These are phyloP conservation scores for Puccinia coronata DNA, from an alignment of 1,284 basidiomycete species.

Conservation along the genomic window DNA sequence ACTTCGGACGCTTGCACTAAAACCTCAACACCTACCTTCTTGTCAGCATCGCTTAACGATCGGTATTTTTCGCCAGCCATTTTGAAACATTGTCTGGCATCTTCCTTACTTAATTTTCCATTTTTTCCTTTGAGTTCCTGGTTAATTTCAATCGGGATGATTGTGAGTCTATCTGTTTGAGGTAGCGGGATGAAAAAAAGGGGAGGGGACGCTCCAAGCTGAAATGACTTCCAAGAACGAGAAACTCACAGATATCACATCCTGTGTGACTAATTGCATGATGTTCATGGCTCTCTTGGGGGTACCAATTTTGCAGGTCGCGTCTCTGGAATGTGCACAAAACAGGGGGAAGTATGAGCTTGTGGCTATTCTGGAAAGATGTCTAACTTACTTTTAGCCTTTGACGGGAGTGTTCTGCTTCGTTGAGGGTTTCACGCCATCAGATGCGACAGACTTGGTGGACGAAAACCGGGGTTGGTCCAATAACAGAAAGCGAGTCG, in stretches of 20 bases:
- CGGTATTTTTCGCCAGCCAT: slow-evolving; percentile 43
- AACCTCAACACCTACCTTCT: slow-evolving; percentile 20
- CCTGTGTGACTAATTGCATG: slow-evolving; percentile 44
- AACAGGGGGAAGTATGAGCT: background rate
- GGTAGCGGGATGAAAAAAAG: background rate
- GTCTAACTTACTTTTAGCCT: background rate
- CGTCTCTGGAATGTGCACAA: background rate
- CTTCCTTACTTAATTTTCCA: slow-evolving; percentile 7
- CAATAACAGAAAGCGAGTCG: background rate
- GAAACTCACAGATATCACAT: slow-evolving; percentile 32
- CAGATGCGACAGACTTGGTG: background rate
- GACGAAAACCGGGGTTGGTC: background rate
- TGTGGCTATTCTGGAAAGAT: background rate
- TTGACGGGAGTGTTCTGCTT: background rate
- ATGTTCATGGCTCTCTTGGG: slow-evolving; percentile 40
- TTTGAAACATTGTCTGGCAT: slow-evolving; percentile 25
- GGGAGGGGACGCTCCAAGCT: background rate
- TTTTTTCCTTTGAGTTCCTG: slow-evolving; percentile 33
- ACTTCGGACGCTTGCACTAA: background rate
- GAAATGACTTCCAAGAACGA: background rate
- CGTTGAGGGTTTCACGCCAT: background rate
- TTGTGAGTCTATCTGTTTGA: background rate
- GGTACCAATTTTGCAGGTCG: slow-evolving; percentile 25
- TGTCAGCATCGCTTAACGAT: slow-evolving; percentile 37
- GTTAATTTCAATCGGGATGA: background rate